Evolutionary conservation across 2,329 filamentous ascomycete genomes (phyloP), one percentile per base, ranked within the genome.

Genomic region (Celoporthe dispersa): DNA sequence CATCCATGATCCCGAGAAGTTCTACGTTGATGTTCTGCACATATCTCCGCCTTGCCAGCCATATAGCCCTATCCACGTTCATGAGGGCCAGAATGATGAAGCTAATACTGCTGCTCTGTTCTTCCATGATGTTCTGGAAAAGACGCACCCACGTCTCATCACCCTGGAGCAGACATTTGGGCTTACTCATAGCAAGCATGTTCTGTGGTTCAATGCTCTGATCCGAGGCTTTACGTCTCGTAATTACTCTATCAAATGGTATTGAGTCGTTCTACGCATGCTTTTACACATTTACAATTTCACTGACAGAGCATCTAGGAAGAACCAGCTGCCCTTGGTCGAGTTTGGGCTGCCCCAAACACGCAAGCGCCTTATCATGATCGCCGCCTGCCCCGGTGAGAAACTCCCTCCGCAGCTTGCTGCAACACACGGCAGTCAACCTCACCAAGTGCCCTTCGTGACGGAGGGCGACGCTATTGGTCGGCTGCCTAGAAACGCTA

Each of bases 161-260:
- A 97, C 93, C 0, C 81, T 97, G 0, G 94, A 97, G 74, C 91
- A 97, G 75, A 94, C 93, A 0, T 90, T 88, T 67, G 93, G 92
- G 0, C 84, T 97, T 0, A 78, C 86, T 0, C 81, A 84, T 25
- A 79, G 84, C 0, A 78, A 82, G 0, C 88, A 90, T 65, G 77
- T 80, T 11, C 78, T 81, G 0, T 89, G 86, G 66, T 90, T 94
- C 62, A 82, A 85, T 53, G 80, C 83, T 0, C 78, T 94, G 0
- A 81, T 96, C 2, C 81, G 85, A 35, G 87, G 90, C 41, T 90
- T 94, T 67, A 89, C 91, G 0, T 80, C 86, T 2, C 79, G 85
- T 35, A 88, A 88, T 1, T 97, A 92, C 76, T 93, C 90, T 0
- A 82, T 95, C 0, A 83, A 89, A 2, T 96, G 92, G 91, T 67